These are phyloP conservation scores for Aspergillus felis DNA, from an alignment of 2,329 filamentous ascomycete species.

Conservation along the genomic window DNA sequence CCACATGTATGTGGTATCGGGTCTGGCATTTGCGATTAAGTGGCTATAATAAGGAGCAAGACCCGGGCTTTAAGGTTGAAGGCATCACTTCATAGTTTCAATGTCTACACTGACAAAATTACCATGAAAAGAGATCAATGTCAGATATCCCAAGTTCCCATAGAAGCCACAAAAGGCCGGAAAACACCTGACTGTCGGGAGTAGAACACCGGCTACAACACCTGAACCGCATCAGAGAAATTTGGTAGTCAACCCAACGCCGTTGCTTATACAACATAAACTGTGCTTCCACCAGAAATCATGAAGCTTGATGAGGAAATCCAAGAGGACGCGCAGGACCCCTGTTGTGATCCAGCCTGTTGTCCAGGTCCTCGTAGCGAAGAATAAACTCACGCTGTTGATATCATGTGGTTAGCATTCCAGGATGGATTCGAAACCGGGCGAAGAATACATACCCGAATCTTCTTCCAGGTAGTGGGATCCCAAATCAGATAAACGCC, in stretches of 20 bases:
- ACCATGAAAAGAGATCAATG: slow-evolving; percentile 17
- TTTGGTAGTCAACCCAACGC: slow-evolving; percentile 29
- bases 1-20: not conserved
- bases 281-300: slow-evolving; percentile 16
- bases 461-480: slow-evolving; percentile 47
- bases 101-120: not conserved
- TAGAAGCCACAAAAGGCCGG: slow-evolving; percentile 20
- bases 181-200: slow-evolving; percentile 24
- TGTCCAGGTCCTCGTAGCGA: slow-evolving; percentile 48
- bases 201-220: slow-evolving; percentile 21
- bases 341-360: slow-evolving; percentile 40
- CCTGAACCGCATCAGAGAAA: slow-evolving; percentile 24
- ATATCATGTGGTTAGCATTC: slow-evolving; percentile 13
- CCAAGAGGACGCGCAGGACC: slow-evolving; percentile 31
- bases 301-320: slow-evolving; percentile 37
- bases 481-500: slow-evolving; percentile 52
- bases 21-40: not conserved
- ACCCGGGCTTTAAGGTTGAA: not conserved
- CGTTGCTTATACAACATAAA: slow-evolving; percentile 26
- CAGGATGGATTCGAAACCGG: not conserved
- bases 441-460: slow-evolving; percentile 35
- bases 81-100: not conserved
- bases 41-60: not conserved
- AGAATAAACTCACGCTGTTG: slow-evolving; percentile 46
- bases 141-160: slow-evolving; percentile 23